Base-by-base conservation (phyloP, 768 basidiomycete species). In the Antrodiella citrinella region DNA sequence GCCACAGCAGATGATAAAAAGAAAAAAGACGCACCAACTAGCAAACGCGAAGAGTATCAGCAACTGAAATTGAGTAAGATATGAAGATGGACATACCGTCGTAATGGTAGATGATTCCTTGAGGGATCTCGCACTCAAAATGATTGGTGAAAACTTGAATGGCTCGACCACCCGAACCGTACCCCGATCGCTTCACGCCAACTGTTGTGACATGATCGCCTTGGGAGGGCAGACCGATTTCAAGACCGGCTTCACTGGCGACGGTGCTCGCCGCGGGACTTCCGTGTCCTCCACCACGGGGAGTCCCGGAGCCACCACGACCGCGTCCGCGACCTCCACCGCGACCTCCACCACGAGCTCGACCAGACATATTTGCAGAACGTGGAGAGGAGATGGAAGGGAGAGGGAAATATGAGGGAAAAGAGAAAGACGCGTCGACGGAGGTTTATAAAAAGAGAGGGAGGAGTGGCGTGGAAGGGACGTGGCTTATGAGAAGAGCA, bases 61-160 rank as follows among this genome's bases (percentile, higher is more conserved):
- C 22, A 39, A n/a, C n/a, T n/a, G n/a, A n/a, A n/a, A n/a, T n/a
- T n/a, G n/a, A n/a, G n/a, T n/a, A n/a, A n/a, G n/a, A n/a, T n/a
- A 30, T 7, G n/a, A n/a, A n/a, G n/a, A 39, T 19, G 13, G 47
- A 61, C 82, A 54, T 60, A 84, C 89, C 81, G 62, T 91, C 87
- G 58, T 91, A 90, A 58, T 91, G 89, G 53, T 83, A 73, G 39
- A 89, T 88, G 24, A 77, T 74, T 4, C 63, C 66, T 20, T 82
- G 75, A 0, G 87, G 81, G 13, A 85, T 78, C 0, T 73, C 70
- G 2, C 78, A 77, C 39, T 60, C 62, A 56, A 87, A 91, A 47
- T 83, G 83, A 62, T 91, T 91, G 25, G 77, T 72, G 4, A 50
- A 54, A 4, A 80, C 69, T 12, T 54, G 57, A 23, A 74, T 68